Evolutionary conservation across 1,139 yeast genomes (phyloP).

Genomic region (Candida sp.): DNA sequence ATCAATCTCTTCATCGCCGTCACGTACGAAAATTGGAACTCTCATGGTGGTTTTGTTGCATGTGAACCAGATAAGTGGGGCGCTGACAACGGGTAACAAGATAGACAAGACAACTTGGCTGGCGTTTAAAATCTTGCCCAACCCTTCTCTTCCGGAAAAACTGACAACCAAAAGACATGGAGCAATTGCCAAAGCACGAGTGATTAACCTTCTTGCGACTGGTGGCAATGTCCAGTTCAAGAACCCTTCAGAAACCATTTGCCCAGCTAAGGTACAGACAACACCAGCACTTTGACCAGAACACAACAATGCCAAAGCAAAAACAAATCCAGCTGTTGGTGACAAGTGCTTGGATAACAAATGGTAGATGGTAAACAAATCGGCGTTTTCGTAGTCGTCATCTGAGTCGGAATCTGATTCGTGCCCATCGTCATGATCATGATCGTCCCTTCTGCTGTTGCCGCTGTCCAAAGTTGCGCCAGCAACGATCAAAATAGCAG

Average conservation of each 20-base stretch:
- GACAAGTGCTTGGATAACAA: slow-evolving; percentile 76
- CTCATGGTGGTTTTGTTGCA: slow-evolving; percentile 77
- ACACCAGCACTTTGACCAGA: slow-evolving; percentile 99
- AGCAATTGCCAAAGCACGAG: slow-evolving; percentile 83
- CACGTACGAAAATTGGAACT: slow-evolving; percentile 52
- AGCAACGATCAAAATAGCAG: slow-evolving; percentile 78
- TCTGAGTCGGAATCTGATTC: slow-evolving; percentile 54
- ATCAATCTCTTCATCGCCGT: slow-evolving; percentile 31
- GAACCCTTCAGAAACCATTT: slow-evolving; percentile 96
- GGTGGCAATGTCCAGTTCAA: slow-evolving; percentile 87
- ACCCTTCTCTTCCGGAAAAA: slow-evolving; percentile 83
- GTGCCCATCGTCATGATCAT: slow-evolving; percentile 52
- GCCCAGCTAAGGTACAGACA: slow-evolving; percentile 98
- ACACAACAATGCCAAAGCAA: slow-evolving; percentile 89
- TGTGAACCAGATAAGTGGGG: slow-evolving; percentile 88
- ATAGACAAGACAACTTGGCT: slow-evolving; percentile 89
- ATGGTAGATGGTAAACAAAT: slow-evolving; percentile 82
- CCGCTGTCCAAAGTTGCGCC: slow-evolving; percentile 61
- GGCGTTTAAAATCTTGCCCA: slow-evolving; percentile 78
- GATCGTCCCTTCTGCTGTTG: slow-evolving; percentile 15
- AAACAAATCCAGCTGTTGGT: slow-evolving; percentile 90
- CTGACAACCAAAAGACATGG: slow-evolving; percentile 87
- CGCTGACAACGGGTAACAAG: slow-evolving; percentile 86
- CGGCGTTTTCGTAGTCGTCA: slow-evolving; percentile 61
- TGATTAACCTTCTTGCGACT: slow-evolving; percentile 80